Percentiles rank a stretch among this genome's conserved stretches.
These are phyloP conservation scores for Sclerotiophoma versabilis DNA, from an alignment of 2,329 filamentous ascomycete genomes.

Conservation along the genomic window DNA sequence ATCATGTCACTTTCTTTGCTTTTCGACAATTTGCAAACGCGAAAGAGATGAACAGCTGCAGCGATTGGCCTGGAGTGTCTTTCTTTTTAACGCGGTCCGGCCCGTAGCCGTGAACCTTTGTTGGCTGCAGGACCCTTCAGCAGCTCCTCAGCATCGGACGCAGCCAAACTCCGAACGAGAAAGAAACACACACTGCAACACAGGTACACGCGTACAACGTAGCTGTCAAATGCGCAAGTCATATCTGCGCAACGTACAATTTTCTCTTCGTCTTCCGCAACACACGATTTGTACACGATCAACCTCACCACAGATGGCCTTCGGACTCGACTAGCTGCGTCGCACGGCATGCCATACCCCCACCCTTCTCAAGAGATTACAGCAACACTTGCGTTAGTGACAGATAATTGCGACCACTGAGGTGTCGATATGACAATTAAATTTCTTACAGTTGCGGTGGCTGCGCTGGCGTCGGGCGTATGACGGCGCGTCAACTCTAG, in stretches of 20 bases:
- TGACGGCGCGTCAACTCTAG: slow-evolving; percentile 16
- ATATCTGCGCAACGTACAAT: background rate
- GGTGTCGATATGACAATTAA: background rate
- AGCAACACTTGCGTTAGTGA: slow-evolving; percentile 8
- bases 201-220: slow-evolving; percentile 6
- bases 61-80: background rate
- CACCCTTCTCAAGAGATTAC: background rate
- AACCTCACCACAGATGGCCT: background rate
- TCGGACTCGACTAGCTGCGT: slow-evolving; percentile 6
- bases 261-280: slow-evolving; percentile 7
- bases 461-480: slow-evolving; percentile 14
- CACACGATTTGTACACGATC: slow-evolving; percentile 16
- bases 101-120: slow-evolving; percentile 20
- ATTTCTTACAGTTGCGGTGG: slow-evolving; percentile 3
- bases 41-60: background rate
- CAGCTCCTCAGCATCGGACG: slow-evolving; percentile 1
- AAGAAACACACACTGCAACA: slow-evolving; percentile 1
- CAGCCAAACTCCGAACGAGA: background rate
- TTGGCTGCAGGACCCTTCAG: slow-evolving; percentile 13
- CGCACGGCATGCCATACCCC: slow-evolving; percentile 1
- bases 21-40: background rate
- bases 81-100: slow-evolving; percentile 15
- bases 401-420: slow-evolving; percentile 11
- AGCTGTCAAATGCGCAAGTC: slow-evolving; percentile 5
- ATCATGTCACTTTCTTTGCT: background rate